A percentile compares a stretch with the other conserved stretches of the same genome.
Conservation (phyloP, 129 eudicot species). For the Sambucus nigra region DNA sequence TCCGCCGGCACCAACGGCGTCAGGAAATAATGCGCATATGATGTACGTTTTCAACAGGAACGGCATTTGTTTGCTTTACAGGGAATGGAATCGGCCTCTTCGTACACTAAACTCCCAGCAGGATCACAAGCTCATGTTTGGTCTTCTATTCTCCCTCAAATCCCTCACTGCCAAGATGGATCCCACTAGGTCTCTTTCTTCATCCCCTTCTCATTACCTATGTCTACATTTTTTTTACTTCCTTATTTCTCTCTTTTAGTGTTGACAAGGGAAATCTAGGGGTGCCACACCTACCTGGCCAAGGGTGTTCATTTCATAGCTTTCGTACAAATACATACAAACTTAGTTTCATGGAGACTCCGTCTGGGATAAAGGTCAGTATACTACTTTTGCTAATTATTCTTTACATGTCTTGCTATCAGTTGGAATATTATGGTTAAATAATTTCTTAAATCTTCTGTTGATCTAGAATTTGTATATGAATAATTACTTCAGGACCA, state of each 20-base stretch:
- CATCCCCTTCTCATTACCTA: background rate
- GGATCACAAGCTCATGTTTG: slow-evolving; percentile 96
- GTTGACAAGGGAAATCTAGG: slow-evolving; percentile 89
- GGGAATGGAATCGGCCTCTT: slow-evolving; percentile 97
- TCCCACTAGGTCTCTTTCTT: slow-evolving; percentile 59
- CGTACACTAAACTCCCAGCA: slow-evolving; percentile 73
- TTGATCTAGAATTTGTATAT: no score
- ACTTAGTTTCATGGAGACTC: slow-evolving; percentile 90
- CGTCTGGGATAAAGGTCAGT: slow-evolving; percentile 92
- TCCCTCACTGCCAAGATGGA: slow-evolving; percentile 97
- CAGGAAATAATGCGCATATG: slow-evolving; percentile 78
- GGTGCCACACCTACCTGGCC: slow-evolving; percentile 89
- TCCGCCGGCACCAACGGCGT: slow-evolving; percentile 69
- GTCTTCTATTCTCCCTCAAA: slow-evolving; percentile 82
- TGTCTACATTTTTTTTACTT: background rate
- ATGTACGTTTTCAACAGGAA: slow-evolving; percentile 84
- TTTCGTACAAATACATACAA: slow-evolving; percentile 88
- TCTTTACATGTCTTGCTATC: background rate
- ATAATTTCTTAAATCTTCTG: no score
- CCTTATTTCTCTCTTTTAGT: slow-evolving; percentile 28
- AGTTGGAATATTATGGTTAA: no score
- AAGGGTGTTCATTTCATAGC: slow-evolving; percentile 95
- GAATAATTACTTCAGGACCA: no score
- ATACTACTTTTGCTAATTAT: background rate
- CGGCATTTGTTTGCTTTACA: slow-evolving; percentile 83